phyloP scores from a whole-genome alignment of 164 flowering plant species.

The Dillenia suffruticosa region DNA sequence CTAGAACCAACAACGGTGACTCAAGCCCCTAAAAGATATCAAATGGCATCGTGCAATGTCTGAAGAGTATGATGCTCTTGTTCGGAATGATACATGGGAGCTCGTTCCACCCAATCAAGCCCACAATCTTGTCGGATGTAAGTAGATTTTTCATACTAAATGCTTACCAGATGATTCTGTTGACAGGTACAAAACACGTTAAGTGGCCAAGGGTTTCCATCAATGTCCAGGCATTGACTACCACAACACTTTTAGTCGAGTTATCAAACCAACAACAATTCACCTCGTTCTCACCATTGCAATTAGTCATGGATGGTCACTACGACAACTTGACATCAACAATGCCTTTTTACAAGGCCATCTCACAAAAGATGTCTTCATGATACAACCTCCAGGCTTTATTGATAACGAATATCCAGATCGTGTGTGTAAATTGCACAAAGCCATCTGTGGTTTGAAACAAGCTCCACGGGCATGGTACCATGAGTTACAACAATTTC shows the following conservation, averaged over 20 bases:
- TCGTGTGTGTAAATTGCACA: too few relatives aligned
- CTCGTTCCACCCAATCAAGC: not conserved
- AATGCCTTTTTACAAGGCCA: conserved; percentile 14
- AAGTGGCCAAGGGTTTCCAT: too few relatives aligned
- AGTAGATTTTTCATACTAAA: conserved; percentile 11
- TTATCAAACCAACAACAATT: conserved; percentile 1
- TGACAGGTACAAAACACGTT: conserved; percentile 8
- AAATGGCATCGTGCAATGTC: conserved; percentile 9
- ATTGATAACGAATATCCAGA: too few relatives aligned
- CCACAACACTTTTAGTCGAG: conserved; percentile 8
- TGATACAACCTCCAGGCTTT: conserved; percentile 12
- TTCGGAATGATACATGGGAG: conserved; percentile 8
- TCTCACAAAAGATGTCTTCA: conserved; percentile 2
- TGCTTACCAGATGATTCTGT: conserved; percentile 1
- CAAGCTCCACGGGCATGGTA: too few relatives aligned
- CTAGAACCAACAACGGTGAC: conserved; percentile 2
- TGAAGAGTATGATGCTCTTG: conserved; percentile 11
- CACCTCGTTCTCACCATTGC: not conserved
- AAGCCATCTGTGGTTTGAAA: too few relatives aligned
- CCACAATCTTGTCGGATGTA: conserved; percentile 6
- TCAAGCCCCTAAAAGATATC: conserved; percentile 8
- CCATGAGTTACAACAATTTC: not conserved
- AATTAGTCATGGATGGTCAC: not conserved
- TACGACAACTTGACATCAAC: conserved; percentile 6
- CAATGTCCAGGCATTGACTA: conserved; percentile 1